These are phyloP conservation scores for Trichosporon sp. DNA, from an alignment of 1,284 basidiomycete species.

Conservation along the genomic window DNA sequence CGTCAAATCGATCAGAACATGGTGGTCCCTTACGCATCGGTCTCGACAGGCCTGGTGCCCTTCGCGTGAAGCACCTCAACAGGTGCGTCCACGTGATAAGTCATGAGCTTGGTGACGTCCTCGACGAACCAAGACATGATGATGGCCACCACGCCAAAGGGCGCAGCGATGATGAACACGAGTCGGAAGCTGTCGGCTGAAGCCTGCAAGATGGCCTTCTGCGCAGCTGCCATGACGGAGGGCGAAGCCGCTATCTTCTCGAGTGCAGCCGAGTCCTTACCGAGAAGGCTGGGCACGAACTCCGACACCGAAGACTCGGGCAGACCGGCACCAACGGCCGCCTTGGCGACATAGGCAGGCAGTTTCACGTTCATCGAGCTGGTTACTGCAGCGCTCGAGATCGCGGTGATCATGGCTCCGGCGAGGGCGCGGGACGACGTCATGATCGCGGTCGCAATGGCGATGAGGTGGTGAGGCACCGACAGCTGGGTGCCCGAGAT, in stretches of 20 bases:
- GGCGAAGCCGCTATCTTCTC: conserved; percentile 4
- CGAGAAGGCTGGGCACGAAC: conserved; percentile 9
- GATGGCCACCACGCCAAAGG: conserved; percentile 10
- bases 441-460: conserved; percentile 19
- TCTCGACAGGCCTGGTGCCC: no score
- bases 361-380: conserved; percentile 11
- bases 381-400: conserved; percentile 17
- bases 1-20: no score
- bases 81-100: conserved; percentile 12
- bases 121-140: conserved; percentile 2
- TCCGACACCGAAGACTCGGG: conserved; percentile 6
- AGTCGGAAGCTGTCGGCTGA: conserved; percentile 5
- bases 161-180: conserved; percentile 13
- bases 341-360: conserved; percentile 12
- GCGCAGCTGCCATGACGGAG: conserved; percentile 7
- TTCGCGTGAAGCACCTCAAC: conserved; percentile 13
- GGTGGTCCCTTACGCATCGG: no score
- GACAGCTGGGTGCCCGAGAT: conserved; percentile 22
- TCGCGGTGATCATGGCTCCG: conserved; percentile 16
- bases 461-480: conserved; percentile 24
- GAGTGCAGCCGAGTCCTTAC: neutral
- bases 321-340: conserved; percentile 16
- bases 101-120: conserved; percentile 10
- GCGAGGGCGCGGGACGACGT: conserved; percentile 19
- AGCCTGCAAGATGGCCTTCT: neutral